phyloP scores from a whole-genome alignment of 129 eudicot species.

The Arctium minus region DNA sequence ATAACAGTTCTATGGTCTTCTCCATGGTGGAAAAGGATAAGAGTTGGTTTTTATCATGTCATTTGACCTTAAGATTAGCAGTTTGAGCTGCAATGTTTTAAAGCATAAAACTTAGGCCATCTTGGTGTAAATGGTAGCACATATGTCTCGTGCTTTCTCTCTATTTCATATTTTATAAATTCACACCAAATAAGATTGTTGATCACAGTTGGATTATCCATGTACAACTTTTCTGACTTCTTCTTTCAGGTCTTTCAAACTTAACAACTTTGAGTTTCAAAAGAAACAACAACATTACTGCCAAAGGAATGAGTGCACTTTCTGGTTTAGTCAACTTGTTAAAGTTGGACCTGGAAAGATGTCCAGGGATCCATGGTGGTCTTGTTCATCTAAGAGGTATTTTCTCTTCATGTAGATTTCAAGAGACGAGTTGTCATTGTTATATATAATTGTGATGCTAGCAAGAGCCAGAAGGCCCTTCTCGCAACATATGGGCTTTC shows the following conservation, averaged over 20 bases:
- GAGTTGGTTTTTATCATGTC: not conserved
- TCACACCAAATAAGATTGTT: not conserved
- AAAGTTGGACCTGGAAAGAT: constrained; percentile 81
- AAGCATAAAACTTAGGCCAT: not conserved
- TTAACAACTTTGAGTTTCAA: not conserved
- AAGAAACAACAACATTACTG: not conserved
- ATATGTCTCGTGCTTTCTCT: not conserved
- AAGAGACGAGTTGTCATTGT: no score
- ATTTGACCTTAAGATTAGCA: not conserved
- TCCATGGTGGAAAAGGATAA: no score
- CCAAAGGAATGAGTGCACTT: constrained; percentile 40
- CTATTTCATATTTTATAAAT: not conserved
- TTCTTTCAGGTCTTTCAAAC: not conserved
- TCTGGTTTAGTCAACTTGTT: constrained; percentile 58
- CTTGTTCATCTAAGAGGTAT: constrained; percentile 76
- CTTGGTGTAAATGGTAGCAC: not conserved
- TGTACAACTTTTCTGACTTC: not conserved
- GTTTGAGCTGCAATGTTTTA: not conserved
- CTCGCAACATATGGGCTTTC: no score
- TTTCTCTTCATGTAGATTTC: not conserved
- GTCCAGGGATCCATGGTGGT: constrained; percentile 83
- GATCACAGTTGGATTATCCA: not conserved
- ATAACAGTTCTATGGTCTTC: no score
- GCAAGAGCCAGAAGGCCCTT: no score
- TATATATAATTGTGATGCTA: no score